A percentile compares a stretch with the other conserved stretches of the same genome.
phyloP scores from a whole-genome alignment of 257 asterid species.

The Solanum pinnatisectum region DNA sequence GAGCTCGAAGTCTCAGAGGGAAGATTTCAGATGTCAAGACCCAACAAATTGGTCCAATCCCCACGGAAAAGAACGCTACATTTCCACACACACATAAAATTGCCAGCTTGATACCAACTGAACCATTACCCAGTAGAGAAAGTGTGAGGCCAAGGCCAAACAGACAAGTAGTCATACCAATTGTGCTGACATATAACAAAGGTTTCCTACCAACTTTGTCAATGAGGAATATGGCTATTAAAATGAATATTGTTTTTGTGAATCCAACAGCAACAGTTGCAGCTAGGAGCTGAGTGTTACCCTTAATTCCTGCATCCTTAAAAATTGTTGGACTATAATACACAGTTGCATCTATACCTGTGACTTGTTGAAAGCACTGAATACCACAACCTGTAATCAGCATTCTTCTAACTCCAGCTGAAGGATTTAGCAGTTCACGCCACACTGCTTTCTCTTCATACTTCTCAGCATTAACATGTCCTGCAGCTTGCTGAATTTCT shows the following conservation, averaged over 20 bases:
- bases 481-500: slow-evolving; percentile 52
- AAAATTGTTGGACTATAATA: slow-evolving; percentile 56
- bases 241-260: slow-evolving; percentile 42
- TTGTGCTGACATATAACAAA: slow-evolving; percentile 41
- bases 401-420: slow-evolving; percentile 47
- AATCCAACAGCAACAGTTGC: slow-evolving; percentile 63
- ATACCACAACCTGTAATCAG: slow-evolving; percentile 58
- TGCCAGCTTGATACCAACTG: slow-evolving; percentile 22
- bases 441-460: slow-evolving; percentile 33
- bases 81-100: slow-evolving; percentile 44
- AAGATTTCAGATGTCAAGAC: slow-evolving; percentile 54
- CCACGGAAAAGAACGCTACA: slow-evolving; percentile 63
- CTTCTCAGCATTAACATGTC: slow-evolving; percentile 14
- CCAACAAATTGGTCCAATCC: slow-evolving; percentile 77
- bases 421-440: slow-evolving; percentile 43
- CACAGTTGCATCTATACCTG: slow-evolving; percentile 64
- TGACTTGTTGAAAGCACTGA: slow-evolving; percentile 49
- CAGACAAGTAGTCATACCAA: slow-evolving; percentile 53
- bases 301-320: slow-evolving; percentile 39
- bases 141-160: slow-evolving; percentile 41
- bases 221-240: slow-evolving; percentile 42
- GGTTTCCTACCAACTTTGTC: slow-evolving; percentile 60
- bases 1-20: slow-evolving; percentile 54
- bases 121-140: slow-evolving; percentile 1
- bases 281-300: slow-evolving; percentile 33